Base-by-base conservation (phyloP, 805 yeast species). In the Metschnikowia chrysomelidarum region DNA sequence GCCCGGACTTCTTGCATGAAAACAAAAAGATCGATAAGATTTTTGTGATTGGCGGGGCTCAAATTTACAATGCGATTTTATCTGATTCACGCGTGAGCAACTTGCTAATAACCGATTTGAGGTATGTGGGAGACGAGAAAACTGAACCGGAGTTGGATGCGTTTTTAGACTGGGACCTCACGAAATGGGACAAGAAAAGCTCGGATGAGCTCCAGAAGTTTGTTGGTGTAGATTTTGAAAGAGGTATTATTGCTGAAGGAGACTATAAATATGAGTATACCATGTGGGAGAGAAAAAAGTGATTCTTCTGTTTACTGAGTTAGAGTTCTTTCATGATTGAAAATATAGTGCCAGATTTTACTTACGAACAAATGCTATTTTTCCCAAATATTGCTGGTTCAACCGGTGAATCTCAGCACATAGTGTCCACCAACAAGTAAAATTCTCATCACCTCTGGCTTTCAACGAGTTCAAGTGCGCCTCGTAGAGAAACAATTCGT, bases 11-110 rank as follows among this genome's bases (percentile, higher is more conserved):
- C 32, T 14, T 12, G 3, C 24, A 33, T 10, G 47, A 25, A 4
- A 32, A 31, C 29, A 14, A 34, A 11, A 26, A 23, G 6, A 54
- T 82, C 14, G 83, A 78, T 32, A 75, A 76, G 30, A 69, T 93
- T 1, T 93, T 80, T 53, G 73, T 93, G 17, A 91, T 93, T 43
- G 98, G 98, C 3, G 98, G 98, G 1, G 93, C 89, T 0, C 89
- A 89, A 54, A 67, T 93, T 7, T 93, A 93, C 62, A 71, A 76
- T 33, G 68, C 76, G 24, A 69, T 80, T 10, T 51, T 80, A 10
- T 42, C 54, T 1, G 64, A 59, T 36, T 61, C 62, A 4, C 35
- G 63, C 8, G 77, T 81, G 1, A 73, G 73, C 29, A 69, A 77
- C 19, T 59, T 87, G 32, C 68, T 86, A 17, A 56, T 89, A 11